Conservation (phyloP, 116 monocot genomes). For the Phalaenopsis hybrid region DNA sequence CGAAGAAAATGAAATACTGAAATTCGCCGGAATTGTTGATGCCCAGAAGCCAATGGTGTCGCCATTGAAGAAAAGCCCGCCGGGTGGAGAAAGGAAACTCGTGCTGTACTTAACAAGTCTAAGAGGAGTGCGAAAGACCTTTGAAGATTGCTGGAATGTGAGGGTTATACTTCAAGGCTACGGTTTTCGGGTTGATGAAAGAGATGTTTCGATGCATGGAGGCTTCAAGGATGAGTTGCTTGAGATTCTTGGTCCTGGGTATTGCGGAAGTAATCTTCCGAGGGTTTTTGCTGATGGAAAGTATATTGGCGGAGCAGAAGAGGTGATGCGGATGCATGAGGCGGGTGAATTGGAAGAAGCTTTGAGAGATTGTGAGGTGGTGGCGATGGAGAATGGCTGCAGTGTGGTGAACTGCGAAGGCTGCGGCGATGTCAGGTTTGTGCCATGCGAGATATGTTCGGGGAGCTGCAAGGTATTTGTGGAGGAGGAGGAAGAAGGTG, state of each 20-base stretch:
- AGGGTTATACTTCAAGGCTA: constrained; percentile 29
- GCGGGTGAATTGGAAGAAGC: constrained; percentile 17
- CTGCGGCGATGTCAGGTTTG: constrained; percentile 23
- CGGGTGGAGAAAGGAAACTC: constrained; percentile 15
- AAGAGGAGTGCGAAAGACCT: constrained; percentile 25
- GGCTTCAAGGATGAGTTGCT: constrained; percentile 39
- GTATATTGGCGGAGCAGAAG: constrained; percentile 35
- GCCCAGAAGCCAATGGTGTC: neutral
- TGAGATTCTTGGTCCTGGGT: constrained; percentile 14
- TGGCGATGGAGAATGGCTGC: neutral
- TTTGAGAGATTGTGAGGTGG: constrained; percentile 17
- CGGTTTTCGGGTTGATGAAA: constrained; percentile 32
- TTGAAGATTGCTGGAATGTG: constrained; percentile 29
- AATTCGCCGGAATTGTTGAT: constrained; percentile 20
- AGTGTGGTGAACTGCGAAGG: constrained; percentile 8
- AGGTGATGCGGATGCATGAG: constrained; percentile 33
- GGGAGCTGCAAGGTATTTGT: constrained; percentile 36
- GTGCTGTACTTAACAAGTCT: constrained; percentile 42
- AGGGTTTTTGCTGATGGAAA: constrained; percentile 28
- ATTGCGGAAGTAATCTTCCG: constrained; percentile 21
- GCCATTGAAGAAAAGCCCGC: neutral
- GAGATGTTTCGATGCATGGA: constrained; percentile 41
- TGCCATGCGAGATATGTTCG: constrained; percentile 27
- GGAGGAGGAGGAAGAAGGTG: constrained; percentile 16
- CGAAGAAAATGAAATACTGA: neutral